A percentile compares a stretch with the other conserved stretches of the same genome.
phyloP scores from a whole-genome alignment of 2,329 filamentous ascomycete species.

The Diaporthe sp. region DNA sequence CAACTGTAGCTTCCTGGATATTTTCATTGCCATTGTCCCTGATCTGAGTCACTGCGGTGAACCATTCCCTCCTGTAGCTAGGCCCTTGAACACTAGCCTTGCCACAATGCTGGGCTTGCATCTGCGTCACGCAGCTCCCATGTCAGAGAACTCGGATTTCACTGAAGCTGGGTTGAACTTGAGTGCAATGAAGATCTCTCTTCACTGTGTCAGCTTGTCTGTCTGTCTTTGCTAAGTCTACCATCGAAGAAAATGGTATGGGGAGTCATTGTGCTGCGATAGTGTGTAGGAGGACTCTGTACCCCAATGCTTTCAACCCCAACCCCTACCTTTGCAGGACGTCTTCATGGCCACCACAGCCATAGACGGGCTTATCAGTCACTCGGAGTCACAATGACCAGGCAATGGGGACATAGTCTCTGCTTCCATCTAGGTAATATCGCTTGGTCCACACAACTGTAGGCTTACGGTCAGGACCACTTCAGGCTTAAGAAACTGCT shows the following conservation, averaged over 20 bases:
- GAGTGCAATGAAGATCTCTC: background rate
- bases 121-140: background rate
- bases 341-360: background rate
- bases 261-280: background rate
- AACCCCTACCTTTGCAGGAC: background rate
- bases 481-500: background rate
- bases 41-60: background rate
- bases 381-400: background rate
- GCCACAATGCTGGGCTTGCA: background rate
- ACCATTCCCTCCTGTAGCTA: background rate
- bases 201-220: background rate
- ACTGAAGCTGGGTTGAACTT: background rate
- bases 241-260: background rate
- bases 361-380: background rate
- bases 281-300: background rate
- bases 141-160: background rate
- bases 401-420: background rate
- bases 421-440: background rate
- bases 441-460: background rate
- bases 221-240: background rate
- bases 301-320: background rate
- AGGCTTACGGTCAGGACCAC: background rate
- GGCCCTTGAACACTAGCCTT: background rate
- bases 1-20: background rate
- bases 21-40: background rate